These are phyloP conservation scores for Agapanthus africanus DNA, from an alignment of 106 monocot species.

Conservation along the genomic window DNA sequence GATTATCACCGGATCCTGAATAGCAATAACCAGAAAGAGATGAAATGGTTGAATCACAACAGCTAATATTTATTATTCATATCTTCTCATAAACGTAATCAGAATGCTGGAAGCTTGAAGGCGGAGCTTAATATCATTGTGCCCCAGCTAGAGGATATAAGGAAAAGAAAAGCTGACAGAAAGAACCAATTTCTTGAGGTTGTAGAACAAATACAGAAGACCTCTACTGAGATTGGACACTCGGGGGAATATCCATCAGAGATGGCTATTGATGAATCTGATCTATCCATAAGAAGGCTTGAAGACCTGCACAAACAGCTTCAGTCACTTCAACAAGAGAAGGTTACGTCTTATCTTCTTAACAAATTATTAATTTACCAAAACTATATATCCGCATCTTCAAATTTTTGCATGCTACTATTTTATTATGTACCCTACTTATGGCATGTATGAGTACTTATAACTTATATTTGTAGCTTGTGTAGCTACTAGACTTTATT, in stretches of 20 bases:
- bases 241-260: constrained; percentile 9
- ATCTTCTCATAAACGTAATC: no score
- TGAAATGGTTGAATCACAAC: no score
- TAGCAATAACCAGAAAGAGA: no score
- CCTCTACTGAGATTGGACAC: constrained; percentile 36
- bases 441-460: no score
- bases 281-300: constrained; percentile 50
- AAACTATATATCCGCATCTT: no score
- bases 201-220: constrained; percentile 37
- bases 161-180: constrained; percentile 41
- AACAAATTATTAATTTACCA: no score
- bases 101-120: constrained; percentile 42
- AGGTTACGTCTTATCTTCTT: constrained; percentile 26
- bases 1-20: no score
- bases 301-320: constrained; percentile 42
- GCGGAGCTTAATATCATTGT: constrained; percentile 54
- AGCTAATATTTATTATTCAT: no score
- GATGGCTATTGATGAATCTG: constrained; percentile 45
- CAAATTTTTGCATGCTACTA: no score
- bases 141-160: constrained; percentile 60
- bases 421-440: no score
- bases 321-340: constrained; percentile 53
- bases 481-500: no score
- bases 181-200: constrained; percentile 43
- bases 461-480: no score